phyloP scores from a whole-genome alignment of 1,139 yeast genomes.

The Candida albicans region DNA sequence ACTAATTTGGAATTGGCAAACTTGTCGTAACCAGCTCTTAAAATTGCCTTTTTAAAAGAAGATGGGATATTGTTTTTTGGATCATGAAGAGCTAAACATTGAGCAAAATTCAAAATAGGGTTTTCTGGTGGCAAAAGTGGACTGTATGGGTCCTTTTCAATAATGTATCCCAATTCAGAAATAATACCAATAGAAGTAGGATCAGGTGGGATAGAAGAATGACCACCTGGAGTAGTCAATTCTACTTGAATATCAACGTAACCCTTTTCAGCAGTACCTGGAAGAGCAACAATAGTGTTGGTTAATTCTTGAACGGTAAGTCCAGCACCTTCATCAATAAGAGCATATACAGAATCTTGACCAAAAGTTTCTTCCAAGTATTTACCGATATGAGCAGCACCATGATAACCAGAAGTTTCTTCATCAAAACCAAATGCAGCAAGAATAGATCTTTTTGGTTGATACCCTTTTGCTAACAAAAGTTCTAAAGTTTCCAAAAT shows the following conservation, averaged over 20 bases:
- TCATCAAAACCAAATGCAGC: slow-evolving; percentile 50
- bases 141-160: slow-evolving; percentile 39
- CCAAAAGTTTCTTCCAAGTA: slow-evolving; percentile 36
- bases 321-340: slow-evolving; percentile 46
- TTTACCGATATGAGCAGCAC: slow-evolving; percentile 33
- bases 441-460: slow-evolving; percentile 38
- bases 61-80: slow-evolving; percentile 21
- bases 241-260: slow-evolving; percentile 33
- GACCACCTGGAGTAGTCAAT: slow-evolving; percentile 47
- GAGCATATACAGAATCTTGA: slow-evolving; percentile 36
- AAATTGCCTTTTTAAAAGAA: slow-evolving; percentile 25
- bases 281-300: slow-evolving; percentile 37
- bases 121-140: slow-evolving; percentile 33
- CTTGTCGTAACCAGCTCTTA: slow-evolving; percentile 36
- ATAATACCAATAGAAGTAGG: slow-evolving; percentile 47
- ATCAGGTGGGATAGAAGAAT: slow-evolving; percentile 47
- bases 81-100: slow-evolving; percentile 40
- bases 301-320: slow-evolving; percentile 25
- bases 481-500: slow-evolving; percentile 42
- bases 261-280: slow-evolving; percentile 46
- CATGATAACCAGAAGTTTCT: slow-evolving; percentile 37
- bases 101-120: slow-evolving; percentile 33
- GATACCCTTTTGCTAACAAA: slow-evolving; percentile 26
- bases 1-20: slow-evolving; percentile 31
- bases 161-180: slow-evolving; percentile 38